phyloP scores from a whole-genome alignment of 805 yeast genomes.

The Cyberlindnera mrakii region DNA sequence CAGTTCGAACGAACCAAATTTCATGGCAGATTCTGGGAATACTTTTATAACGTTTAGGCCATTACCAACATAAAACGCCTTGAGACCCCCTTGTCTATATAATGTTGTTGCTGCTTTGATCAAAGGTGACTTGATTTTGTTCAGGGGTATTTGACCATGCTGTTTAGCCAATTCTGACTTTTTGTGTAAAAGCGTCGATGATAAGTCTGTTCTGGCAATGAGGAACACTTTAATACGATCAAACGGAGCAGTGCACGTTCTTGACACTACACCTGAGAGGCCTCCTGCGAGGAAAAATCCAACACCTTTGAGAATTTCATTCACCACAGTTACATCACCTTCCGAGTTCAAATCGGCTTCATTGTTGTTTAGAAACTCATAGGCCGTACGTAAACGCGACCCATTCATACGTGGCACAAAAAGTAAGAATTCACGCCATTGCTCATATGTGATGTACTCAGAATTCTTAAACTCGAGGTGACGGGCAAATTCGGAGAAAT shows the following conservation, averaged over 20 bases:
- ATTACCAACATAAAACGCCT: constrained; percentile 90
- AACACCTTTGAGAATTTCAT: constrained; percentile 73
- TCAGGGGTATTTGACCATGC: constrained; percentile 30
- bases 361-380: constrained; percentile 67
- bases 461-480: constrained; percentile 39
- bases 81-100: constrained; percentile 83
- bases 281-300: constrained; percentile 96
- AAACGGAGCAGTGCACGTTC: constrained; percentile 96
- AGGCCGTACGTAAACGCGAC: constrained; percentile 76
- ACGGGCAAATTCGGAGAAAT: constrained; percentile 52
- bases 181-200: constrained; percentile 61
- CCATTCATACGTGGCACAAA: constrained; percentile 80
- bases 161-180: constrained; percentile 42
- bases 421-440: constrained; percentile 76
- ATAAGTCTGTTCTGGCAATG: constrained; percentile 82
- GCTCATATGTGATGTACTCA: constrained; percentile 74
- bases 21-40: constrained; percentile 95
- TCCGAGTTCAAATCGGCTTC: constrained; percentile 82
- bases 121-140: constrained; percentile 64
- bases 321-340: constrained; percentile 84
- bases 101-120: constrained; percentile 74
- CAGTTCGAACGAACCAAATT: constrained; percentile 91
- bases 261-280: constrained; percentile 87
- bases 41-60: constrained; percentile 91
- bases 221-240: constrained; percentile 91